Percentiles rank a stretch among this genome's conserved stretches.
phyloP scores from a whole-genome alignment of 1,139 yeast genomes.

The Tardiomyces digboiensis region DNA sequence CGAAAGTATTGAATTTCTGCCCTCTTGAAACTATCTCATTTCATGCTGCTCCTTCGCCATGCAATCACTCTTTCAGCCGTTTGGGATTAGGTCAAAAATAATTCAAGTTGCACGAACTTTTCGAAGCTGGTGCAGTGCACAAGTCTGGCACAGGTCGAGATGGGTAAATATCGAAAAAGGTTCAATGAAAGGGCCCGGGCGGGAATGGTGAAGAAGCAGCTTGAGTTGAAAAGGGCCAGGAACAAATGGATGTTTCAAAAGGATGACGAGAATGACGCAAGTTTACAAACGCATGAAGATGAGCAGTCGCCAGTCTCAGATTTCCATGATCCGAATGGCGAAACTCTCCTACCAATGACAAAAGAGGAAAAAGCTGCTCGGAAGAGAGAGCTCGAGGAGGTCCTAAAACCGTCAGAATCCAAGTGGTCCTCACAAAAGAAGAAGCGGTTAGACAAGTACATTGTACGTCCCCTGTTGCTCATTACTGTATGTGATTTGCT shows the following conservation, averaged over 20 bases:
- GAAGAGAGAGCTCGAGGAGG: constrained; percentile 55
- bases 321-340: constrained; percentile 47
- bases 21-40: too few species aligned
- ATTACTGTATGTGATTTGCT: background rate
- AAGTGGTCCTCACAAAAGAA: constrained; percentile 66
- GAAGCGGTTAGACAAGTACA: constrained; percentile 44
- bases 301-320: constrained; percentile 4
- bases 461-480: constrained; percentile 18
- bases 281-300: constrained; percentile 5
- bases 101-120: too few species aligned
- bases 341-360: constrained; percentile 40
- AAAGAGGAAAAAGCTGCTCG: constrained; percentile 50
- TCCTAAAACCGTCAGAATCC: constrained; percentile 50
- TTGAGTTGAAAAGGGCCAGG: constrained; percentile 55
- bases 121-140: too few species aligned
- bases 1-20: too few species aligned
- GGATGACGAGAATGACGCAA: constrained; percentile 27
- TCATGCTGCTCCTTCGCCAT: too few species aligned
- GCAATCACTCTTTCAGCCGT: too few species aligned
- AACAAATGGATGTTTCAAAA: constrained; percentile 53
- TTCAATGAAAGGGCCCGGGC: constrained; percentile 81
- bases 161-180: constrained; percentile 78
- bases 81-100: too few species aligned
- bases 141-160: constrained; percentile 16
- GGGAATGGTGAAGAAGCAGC: constrained; percentile 77